Conservation (phyloP, 2,329 filamentous ascomycete genomes). For the Xylaria sp. region DNA sequence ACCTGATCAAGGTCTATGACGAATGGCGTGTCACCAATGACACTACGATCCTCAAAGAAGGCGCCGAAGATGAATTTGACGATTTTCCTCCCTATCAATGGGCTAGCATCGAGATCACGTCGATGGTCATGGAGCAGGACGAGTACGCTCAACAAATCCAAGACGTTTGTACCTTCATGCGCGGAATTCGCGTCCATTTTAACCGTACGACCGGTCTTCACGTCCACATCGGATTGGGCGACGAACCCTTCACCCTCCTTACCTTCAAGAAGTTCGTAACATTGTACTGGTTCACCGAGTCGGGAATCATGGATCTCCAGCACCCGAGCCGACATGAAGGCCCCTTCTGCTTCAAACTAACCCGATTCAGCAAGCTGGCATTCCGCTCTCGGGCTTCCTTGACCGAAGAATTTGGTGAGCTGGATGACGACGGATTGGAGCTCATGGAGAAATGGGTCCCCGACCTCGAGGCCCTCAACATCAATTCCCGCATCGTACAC, state of each 20-base stretch:
- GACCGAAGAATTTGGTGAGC: not conserved
- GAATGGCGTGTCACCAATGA: slow-evolving; percentile 23
- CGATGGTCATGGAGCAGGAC: slow-evolving; percentile 18
- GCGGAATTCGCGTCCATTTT: slow-evolving; percentile 20
- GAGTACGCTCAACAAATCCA: slow-evolving; percentile 16
- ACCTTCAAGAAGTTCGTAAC: slow-evolving; percentile 25
- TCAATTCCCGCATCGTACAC: too few species aligned
- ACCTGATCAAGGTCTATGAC: slow-evolving; percentile 19
- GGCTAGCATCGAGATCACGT: slow-evolving; percentile 23
- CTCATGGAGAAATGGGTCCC: slow-evolving; percentile 20
- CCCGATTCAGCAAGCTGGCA: slow-evolving; percentile 12
- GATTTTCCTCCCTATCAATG: slow-evolving; percentile 12
- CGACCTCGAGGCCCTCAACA: not conserved
- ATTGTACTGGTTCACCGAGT: slow-evolving; percentile 23
- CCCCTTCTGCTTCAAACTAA: slow-evolving; percentile 11
- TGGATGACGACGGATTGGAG: not conserved
- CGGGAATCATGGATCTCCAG: slow-evolving; percentile 20
- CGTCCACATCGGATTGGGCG: slow-evolving; percentile 27
- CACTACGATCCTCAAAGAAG: slow-evolving; percentile 5
- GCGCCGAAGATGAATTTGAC: not conserved
- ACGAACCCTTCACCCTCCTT: slow-evolving; percentile 25
- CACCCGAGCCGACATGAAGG: slow-evolving; percentile 23
- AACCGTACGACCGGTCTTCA: slow-evolving; percentile 24
- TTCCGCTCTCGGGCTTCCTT: not conserved
- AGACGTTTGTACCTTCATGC: slow-evolving; percentile 21